Conservation (phyloP, 495 filamentous ascomycete species). For the Aspergillus baeticus region DNA sequence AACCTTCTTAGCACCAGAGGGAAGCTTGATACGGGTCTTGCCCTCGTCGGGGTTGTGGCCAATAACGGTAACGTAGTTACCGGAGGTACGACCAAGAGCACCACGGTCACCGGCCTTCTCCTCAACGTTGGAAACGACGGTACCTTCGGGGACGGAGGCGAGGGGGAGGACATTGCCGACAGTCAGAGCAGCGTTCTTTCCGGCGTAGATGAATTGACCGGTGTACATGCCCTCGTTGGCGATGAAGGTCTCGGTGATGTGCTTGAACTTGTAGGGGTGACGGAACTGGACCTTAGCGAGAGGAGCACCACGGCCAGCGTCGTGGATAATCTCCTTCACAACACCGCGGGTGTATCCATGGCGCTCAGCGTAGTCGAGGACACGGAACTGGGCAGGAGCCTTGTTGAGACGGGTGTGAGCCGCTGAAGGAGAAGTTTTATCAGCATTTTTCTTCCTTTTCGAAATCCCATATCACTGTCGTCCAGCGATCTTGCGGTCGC, state of each 20-base stretch:
- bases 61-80: slow-evolving; percentile 99
- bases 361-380: slow-evolving; percentile 90
- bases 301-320: slow-evolving; percentile 95
- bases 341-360: slow-evolving; percentile 96
- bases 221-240: slow-evolving; percentile 99
- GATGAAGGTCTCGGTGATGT: slow-evolving; percentile 95
- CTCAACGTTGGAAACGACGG: slow-evolving; percentile 97
- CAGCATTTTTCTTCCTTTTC: slow-evolving; percentile 31
- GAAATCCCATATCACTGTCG: neutral
- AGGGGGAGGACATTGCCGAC: slow-evolving; percentile 97
- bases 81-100: slow-evolving; percentile 90
- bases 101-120: slow-evolving; percentile 98
- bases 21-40: slow-evolving; percentile 99
- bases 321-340: slow-evolving; percentile 99
- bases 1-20: slow-evolving; percentile 98
- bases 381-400: slow-evolving; percentile 87
- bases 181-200: slow-evolving; percentile 94
- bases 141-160: slow-evolving; percentile 93
- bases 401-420: slow-evolving; percentile 93
- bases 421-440: slow-evolving; percentile 49
- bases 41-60: slow-evolving; percentile 99
- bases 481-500: slow-evolving; percentile 31
- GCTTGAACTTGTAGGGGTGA: slow-evolving; percentile 86
- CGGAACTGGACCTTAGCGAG: slow-evolving; percentile 96
- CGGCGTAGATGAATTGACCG: slow-evolving; percentile 99